These are phyloP conservation scores for Aspergillus affinis DNA, from an alignment of 495 filamentous ascomycete genomes.

Conservation along the genomic window DNA sequence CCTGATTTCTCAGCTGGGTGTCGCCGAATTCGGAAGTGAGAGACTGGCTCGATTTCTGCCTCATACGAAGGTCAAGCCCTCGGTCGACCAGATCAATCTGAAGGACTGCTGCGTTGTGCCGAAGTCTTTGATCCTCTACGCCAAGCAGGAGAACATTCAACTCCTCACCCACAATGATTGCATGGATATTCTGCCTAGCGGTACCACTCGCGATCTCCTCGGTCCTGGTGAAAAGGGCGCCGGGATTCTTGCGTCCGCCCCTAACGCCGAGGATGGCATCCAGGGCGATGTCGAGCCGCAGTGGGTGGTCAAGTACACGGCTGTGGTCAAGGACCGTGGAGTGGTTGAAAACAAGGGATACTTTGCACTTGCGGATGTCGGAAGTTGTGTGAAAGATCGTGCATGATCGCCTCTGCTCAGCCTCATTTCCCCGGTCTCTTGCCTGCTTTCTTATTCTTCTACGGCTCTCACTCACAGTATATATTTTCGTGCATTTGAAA, in stretches of 20 bases:
- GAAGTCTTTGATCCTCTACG: constrained; percentile 78
- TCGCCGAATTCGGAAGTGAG: constrained; percentile 88
- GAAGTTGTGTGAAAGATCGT: constrained; percentile 37
- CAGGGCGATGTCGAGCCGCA: constrained; percentile 77
- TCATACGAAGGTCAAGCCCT: constrained; percentile 67
- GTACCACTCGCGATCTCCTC: constrained; percentile 78
- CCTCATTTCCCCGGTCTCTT: constrained; percentile 2
- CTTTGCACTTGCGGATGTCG: constrained; percentile 79
- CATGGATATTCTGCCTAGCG: constrained; percentile 82
- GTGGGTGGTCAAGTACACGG: constrained; percentile 98
- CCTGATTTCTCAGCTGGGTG: constrained; percentile 69
- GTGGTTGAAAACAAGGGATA: constrained; percentile 99
- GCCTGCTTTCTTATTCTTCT: constrained; percentile 12
- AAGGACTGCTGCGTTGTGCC: constrained; percentile 96
- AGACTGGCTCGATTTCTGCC: constrained; percentile 68
- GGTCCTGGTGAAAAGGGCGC: constrained; percentile 63
- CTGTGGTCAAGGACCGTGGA: constrained; percentile 92
- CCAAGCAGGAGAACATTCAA: constrained; percentile 81
- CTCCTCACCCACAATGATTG: constrained; percentile 93
- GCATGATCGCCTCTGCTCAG: constrained; percentile 7
- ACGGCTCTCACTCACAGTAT: constrained; percentile 1
- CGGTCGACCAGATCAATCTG: constrained; percentile 95
- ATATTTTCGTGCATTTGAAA: constrained; percentile 14
- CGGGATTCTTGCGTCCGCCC: constrained; percentile 60
- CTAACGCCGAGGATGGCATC: constrained; percentile 47